Evolutionary conservation across 2,329 filamentous ascomycete genomes (phyloP).

Genomic region (Dendrostoma leiphaemia): DNA sequence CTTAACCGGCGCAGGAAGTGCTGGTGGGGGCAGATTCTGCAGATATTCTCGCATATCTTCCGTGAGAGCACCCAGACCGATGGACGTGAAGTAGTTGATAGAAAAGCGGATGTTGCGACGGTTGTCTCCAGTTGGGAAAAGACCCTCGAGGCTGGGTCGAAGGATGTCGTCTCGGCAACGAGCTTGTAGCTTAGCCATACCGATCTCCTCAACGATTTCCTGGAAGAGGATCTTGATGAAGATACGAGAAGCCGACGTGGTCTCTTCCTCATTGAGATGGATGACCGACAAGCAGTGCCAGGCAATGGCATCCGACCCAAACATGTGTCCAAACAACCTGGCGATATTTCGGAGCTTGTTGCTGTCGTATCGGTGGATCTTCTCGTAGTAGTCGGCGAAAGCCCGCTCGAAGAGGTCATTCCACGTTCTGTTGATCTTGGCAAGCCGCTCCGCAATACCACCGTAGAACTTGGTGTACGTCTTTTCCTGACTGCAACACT

Average conservation of each 20-base stretch:
- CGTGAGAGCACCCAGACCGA: constrained; percentile 91
- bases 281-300: constrained; percentile 88
- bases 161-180: constrained; percentile 77
- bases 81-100: constrained; percentile 99
- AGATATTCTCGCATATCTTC: constrained; percentile 93
- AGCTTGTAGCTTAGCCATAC: constrained; percentile 74
- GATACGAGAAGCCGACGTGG: constrained; percentile 92
- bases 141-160: constrained; percentile 73
- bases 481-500: constrained; percentile 93
- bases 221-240: constrained; percentile 98
- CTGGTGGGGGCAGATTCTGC: constrained; percentile 84
- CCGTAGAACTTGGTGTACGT: constrained; percentile 98
- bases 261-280: constrained; percentile 94
- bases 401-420: constrained; percentile 86
- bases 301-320: constrained; percentile 83
- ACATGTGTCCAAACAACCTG: constrained; percentile 87
- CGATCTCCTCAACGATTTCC: constrained; percentile 82
- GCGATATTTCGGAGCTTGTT: constrained; percentile 94
- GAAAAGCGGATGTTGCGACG: constrained; percentile 90
- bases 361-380: constrained; percentile 95
- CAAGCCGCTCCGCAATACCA: constrained; percentile 88
- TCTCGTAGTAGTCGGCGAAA: constrained; percentile 93
- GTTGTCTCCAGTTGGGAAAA: constrained; percentile 82
- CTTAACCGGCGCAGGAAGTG: constrained; percentile 64
- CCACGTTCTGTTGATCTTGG: constrained; percentile 95